phyloP scores from a whole-genome alignment of 305 asterid genomes.

The Solanum hybrid region DNA sequence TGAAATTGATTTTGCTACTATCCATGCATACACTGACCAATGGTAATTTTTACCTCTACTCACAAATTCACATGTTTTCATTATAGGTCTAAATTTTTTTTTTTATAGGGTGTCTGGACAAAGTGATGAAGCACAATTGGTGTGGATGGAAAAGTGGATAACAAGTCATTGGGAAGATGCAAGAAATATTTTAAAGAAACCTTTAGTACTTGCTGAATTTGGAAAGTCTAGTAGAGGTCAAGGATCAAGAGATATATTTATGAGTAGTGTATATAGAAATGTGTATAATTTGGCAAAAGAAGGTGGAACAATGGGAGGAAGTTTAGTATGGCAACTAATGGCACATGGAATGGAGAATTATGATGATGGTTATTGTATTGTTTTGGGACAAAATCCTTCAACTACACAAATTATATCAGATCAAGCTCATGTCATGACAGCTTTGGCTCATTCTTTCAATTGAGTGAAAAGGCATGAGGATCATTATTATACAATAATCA shows the following conservation, averaged over 20 bases:
- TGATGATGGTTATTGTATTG: slow-evolving; percentile 31
- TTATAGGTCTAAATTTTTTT: too few species aligned
- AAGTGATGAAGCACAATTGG: too few species aligned
- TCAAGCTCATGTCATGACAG: slow-evolving; percentile 28
- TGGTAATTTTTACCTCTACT: too few species aligned
- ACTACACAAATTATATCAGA: background rate
- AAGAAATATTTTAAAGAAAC: slow-evolving; percentile 27
- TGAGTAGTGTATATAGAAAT: slow-evolving; percentile 17
- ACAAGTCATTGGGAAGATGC: slow-evolving; percentile 37
- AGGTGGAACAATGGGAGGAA: slow-evolving; percentile 33
- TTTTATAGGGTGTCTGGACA: too few species aligned
- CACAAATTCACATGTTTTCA: too few species aligned
- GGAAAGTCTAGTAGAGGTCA: slow-evolving; percentile 39
- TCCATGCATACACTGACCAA: too few species aligned
- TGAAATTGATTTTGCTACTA: too few species aligned
- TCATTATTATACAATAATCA: background rate
- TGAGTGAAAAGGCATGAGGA: too few species aligned
- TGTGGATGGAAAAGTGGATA: background rate
- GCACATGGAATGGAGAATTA: slow-evolving; percentile 33
- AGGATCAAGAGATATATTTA: slow-evolving; percentile 33
- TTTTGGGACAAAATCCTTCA: background rate
- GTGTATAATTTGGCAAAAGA: slow-evolving; percentile 24
- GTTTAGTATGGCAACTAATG: slow-evolving; percentile 38
- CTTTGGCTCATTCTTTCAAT: background rate
- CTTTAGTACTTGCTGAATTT: slow-evolving; percentile 37